Base-by-base conservation (phyloP, 306 rosid genomes). In the Herpetospermum pedunculosum region DNA sequence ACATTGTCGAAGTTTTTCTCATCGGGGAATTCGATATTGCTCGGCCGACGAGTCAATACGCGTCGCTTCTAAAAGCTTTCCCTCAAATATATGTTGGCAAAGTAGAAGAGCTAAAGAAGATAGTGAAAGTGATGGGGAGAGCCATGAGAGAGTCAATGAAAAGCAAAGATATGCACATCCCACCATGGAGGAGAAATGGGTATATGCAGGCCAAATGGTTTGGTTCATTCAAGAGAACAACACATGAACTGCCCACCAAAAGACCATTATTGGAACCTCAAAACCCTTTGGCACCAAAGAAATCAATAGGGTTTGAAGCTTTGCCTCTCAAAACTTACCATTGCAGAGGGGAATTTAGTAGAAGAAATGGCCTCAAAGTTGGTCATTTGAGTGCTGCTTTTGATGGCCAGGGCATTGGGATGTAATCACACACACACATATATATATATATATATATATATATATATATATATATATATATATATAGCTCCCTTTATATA, bases 141-240 rank as follows among this genome's bases (percentile, higher is more conserved):
- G 95, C 90, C 6, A 84, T 91, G 10, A 91, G 86, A 21, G 78
- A 74, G 19, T 91, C 99, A 2, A 83, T 94, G 92, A 88, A 84
- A 67, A 76, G 44, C 70, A 77, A 11, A 68, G 82, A 81, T 48
- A 52, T 94, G 80, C 83, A 78, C 0, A 41, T 84, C 18, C 90
- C 98, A 23, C 98, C 98, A 8, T 94, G 99, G 99, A 88, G 99
- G 46, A 88, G 88, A 84, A 82, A 84, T 10, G 80, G 76, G 9
- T 91, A 89, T 81, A 82, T 91, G 91, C 84, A 85, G 28, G 84
- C 85, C 38, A 94, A 88, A 82, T 94, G 99, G 99, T 89, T 91
- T 48, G 75, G 89, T 72, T 76, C 91, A 49, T 89, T 86, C 77
- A 89, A 78, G 72, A 50, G 99, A 69, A 91, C 96, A 37, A 84